Evolutionary conservation across 441 rosid species (phyloP), one percentile per base, ranked within the genome.

Genomic region (Bocquillonia castaneifolia): DNA sequence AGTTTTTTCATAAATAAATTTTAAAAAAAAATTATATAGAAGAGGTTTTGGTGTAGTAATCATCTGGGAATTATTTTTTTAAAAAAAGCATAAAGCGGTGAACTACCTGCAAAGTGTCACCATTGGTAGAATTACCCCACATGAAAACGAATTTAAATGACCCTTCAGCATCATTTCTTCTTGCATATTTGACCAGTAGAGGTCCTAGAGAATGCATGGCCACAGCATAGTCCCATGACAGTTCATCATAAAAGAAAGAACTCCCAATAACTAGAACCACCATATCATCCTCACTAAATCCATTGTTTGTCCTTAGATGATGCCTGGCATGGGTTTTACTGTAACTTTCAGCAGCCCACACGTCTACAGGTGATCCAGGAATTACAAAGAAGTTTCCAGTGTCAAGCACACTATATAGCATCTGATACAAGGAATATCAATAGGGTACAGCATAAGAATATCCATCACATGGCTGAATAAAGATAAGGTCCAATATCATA

Each of bases 351-450:
- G 95, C 93, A 72, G 91, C 88, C 97, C 98, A 95, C 57, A 90
- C 93, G 78, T 95, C 97, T 23, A 84, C 74, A 45, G 93, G 93
- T 45, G 96, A 84, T 77, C 97, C 99, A 77, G 95, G 93, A 83
- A 92, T 81, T 68, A 92, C 99, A 85, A 84, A 80, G 80, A 95
- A 95, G 88, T 95, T 92, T 79, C 99, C 97, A 83, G 86, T 78
- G 82, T 95, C 99, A 70, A 95, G 95, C 81, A 80, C 75, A 72
- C 93, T 88, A 81, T 92, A 87, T 76, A 95, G 69, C 97, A 95
- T 90, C 99, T 95, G 96, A 79, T 70, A 67, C 72, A 81, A 60
- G 68, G 59, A 25, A 75, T 34, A 71, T 79, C 58, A 60, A 82
- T 72, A 82, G 73, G 76, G 69, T 81, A 76, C 62, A 66, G 62